Evolutionary conservation across 2,329 filamentous ascomycete genomes (phyloP).

Genomic region (Trichophyton simii): DNA sequence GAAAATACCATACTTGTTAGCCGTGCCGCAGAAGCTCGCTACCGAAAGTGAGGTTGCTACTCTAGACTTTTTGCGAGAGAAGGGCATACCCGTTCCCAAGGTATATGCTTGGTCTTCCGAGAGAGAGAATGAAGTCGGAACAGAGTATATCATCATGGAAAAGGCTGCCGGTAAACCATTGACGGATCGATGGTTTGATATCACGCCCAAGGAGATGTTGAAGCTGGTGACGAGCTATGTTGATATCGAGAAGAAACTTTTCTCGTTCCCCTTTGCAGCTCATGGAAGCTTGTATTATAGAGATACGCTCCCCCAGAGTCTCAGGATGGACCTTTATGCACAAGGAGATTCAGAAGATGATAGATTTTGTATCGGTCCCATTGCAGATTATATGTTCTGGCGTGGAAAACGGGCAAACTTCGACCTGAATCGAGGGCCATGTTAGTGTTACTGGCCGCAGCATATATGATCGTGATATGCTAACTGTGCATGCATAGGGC

Average conservation of each 20-base stretch:
- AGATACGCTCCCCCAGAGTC: conserved; percentile 8
- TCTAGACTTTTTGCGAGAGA: conserved; percentile 11
- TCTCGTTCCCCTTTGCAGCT: conserved; percentile 7
- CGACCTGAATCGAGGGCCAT: conserved; percentile 5
- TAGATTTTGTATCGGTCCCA: conserved; percentile 13
- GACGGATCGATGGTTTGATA: conserved; percentile 21
- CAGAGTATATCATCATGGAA: conserved; percentile 33
- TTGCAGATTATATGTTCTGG: conserved; percentile 13
- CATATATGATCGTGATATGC: not conserved
- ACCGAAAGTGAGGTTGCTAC: conserved; percentile 27
- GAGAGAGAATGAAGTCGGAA: conserved; percentile 25
- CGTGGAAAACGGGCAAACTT: conserved; percentile 9
- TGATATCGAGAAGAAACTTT: conserved; percentile 11
- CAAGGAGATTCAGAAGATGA: conserved; percentile 7
- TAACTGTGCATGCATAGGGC: conserved; percentile 5
- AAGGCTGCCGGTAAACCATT: conserved; percentile 22
- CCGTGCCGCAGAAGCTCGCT: conserved; percentile 15
- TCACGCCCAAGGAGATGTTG: conserved; percentile 10
- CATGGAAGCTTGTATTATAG: conserved; percentile 11
- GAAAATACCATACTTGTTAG: conserved; percentile 18
- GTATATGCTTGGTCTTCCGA: conserved; percentile 25
- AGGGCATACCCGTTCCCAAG: conserved; percentile 26
- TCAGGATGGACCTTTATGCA: conserved; percentile 7
- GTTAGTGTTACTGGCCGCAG: not conserved
- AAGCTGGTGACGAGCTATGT: conserved; percentile 14